Evolutionary conservation across 1,139 yeast species (phyloP), one percentile per base, ranked within the genome.

Genomic region (Yamadazyma spencermartinsiae): DNA sequence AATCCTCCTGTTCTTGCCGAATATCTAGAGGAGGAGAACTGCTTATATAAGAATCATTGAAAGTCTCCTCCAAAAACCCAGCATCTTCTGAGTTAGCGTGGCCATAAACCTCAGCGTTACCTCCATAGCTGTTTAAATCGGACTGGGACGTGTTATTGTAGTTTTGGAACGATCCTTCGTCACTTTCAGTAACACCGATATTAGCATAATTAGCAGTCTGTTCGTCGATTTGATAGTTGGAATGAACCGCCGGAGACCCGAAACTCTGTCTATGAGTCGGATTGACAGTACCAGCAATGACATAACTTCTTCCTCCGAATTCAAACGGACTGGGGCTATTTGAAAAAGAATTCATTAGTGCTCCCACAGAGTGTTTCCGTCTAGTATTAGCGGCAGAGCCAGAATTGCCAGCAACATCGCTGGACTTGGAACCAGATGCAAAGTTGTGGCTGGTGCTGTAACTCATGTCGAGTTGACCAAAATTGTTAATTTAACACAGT

Each of bases 191-290:
- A 3, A 82, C 84, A 1, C 80, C 82, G 38, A 82, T 74, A 25
- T 68, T 68, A 11, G 88, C 85, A 45, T 80, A 66, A 39, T 69
- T 77, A 3, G 83, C 86, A 0, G 86, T 75, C 44, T 80, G 83
- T 45, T 79, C 86, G 43, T 83, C 79, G 33, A 82, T 71, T 13
- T 79, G 74, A 26, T 58, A 53, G 1, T 76, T 75, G 0, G 79
- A 65, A 45, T 71, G 74, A 15, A 78, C 68, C 3, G 61, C 56
- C 0, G 76, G 76, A 2, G 72, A 63, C 10, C 40, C 41, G 12
- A 43, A 31, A 20, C 46, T 41, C 35, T 51, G 52, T 14, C 49
- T 18, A 23, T 46, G 49, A 31, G 43, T 36, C 3, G 44, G 40
- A 24, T 45, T 43, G 14, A 42, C 39, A 8, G 47, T 36, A 10